Conservation (phyloP, 768 basidiomycete species). For the Termitomyces heimii region DNA sequence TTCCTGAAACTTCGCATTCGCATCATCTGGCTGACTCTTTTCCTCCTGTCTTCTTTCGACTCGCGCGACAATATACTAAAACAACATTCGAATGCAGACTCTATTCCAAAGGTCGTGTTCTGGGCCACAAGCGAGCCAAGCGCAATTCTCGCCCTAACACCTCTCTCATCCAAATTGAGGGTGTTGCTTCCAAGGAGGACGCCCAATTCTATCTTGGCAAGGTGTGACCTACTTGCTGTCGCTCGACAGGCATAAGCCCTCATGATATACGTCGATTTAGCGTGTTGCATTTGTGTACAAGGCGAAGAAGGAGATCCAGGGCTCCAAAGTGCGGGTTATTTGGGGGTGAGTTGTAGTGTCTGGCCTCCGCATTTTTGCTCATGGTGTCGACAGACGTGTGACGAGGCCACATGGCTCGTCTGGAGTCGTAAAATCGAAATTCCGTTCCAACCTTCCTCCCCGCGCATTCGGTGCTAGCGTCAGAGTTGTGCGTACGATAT, state of each 20-base stretch:
- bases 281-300: constrained; percentile 98
- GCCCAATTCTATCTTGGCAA: constrained; percentile 99
- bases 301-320: constrained; percentile 90
- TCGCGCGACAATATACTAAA: constrained; percentile 10
- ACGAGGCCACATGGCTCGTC: constrained; percentile 92
- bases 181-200: constrained; percentile 88
- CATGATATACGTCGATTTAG: constrained; percentile 30
- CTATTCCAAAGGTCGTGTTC: constrained; percentile 93
- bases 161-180: constrained; percentile 95
- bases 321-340: constrained; percentile 95
- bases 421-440: constrained; percentile 97
- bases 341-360: constrained; percentile 70
- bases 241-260: not conserved
- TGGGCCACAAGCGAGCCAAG: constrained; percentile 98
- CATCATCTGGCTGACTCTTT: not conserved
- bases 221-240: constrained; percentile 41
- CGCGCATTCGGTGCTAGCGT: constrained; percentile 90
- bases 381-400: constrained; percentile 55
- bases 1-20: not conserved
- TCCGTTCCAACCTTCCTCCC: constrained; percentile 91
- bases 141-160: constrained; percentile 96
- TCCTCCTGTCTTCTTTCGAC: not conserved
- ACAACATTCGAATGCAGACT: constrained; percentile 47
- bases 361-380: not conserved
- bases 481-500: constrained; percentile 64